These are phyloP conservation scores for Gossypium bickii DNA, from an alignment of 345 rosid species.

Conservation along the genomic window DNA sequence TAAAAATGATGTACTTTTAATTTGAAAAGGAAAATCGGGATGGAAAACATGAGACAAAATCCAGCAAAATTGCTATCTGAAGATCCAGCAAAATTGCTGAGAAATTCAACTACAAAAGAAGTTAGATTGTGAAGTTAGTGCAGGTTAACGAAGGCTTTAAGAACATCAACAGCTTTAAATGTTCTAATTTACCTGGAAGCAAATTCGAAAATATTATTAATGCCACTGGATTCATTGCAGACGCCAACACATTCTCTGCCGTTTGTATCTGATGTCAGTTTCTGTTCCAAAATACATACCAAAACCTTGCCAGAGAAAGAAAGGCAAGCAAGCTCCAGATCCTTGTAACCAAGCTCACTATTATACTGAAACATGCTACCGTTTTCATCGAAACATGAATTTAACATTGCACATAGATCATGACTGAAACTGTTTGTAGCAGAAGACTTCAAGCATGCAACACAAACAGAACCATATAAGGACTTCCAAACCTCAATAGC, in stretches of 20 bases:
- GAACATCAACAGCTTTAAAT: not conserved
- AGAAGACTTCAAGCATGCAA: conserved; percentile 16
- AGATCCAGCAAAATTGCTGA: not conserved
- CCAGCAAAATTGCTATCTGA: not conserved
- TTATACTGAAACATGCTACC: conserved; percentile 18
- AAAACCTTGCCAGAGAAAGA: conserved; percentile 33
- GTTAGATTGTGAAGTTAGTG: not conserved
- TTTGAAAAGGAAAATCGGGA: not conserved
- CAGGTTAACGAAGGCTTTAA: not conserved
- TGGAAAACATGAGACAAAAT: not conserved
- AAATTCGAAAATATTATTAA: conserved; percentile 23
- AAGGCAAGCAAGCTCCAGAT: conserved; percentile 21
- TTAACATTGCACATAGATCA: conserved; percentile 30
- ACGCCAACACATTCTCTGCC: conserved; percentile 13
- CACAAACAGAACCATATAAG: conserved; percentile 35
- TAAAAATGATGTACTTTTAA: not conserved
- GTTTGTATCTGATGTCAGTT: conserved; percentile 21
- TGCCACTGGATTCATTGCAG: not conserved
- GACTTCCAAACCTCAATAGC: conserved; percentile 42
- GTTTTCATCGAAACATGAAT: conserved; percentile 23
- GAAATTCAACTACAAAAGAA: not conserved
- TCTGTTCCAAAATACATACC: conserved; percentile 31
- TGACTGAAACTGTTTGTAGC: conserved; percentile 24
- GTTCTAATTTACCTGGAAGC: conserved; percentile 35
- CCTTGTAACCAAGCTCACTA: conserved; percentile 21